Percentiles rank a stretch among this genome's conserved stretches.
Conservation (phyloP, 306 rosid species). For the Castanospermum australe region DNA sequence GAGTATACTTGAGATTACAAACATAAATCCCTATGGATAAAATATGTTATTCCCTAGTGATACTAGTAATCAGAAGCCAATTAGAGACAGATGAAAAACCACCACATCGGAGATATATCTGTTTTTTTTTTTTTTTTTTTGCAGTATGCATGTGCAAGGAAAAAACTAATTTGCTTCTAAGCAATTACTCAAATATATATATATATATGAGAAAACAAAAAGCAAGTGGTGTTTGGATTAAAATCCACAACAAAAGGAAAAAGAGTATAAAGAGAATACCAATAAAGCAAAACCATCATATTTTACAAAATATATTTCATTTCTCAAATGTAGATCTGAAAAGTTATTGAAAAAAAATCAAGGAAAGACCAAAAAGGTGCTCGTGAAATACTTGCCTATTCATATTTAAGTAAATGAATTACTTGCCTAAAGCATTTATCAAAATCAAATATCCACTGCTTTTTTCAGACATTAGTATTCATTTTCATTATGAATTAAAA, state of each 20-base stretch:
- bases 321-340: not conserved
- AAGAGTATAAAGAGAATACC: not conserved
- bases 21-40: not conserved
- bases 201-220: not conserved
- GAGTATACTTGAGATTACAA: slow-evolving; percentile 21
- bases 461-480: not conserved
- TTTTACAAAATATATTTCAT: not conserved
- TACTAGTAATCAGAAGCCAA: not conserved
- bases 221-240: not conserved
- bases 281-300: slow-evolving; percentile 1
- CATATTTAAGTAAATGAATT: slow-evolving; percentile 11
- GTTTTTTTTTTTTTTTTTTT: not conserved
- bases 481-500: slow-evolving; percentile 11
- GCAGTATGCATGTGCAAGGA: not conserved
- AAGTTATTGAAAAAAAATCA: not conserved
- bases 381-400: not conserved
- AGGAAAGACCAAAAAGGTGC: not conserved
- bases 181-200: not conserved
- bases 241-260: not conserved
- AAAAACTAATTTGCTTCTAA: slow-evolving; percentile 7
- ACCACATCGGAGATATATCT: not conserved
- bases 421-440: not conserved
- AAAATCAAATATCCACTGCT: slow-evolving; percentile 7
- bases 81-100: slow-evolving; percentile 12
- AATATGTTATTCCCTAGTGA: slow-evolving; percentile 1